Percentiles rank a stretch among this genome's conserved stretches.
Conservation (phyloP, 495 filamentous ascomycete genomes). For the Hypoxylon perforatum region DNA sequence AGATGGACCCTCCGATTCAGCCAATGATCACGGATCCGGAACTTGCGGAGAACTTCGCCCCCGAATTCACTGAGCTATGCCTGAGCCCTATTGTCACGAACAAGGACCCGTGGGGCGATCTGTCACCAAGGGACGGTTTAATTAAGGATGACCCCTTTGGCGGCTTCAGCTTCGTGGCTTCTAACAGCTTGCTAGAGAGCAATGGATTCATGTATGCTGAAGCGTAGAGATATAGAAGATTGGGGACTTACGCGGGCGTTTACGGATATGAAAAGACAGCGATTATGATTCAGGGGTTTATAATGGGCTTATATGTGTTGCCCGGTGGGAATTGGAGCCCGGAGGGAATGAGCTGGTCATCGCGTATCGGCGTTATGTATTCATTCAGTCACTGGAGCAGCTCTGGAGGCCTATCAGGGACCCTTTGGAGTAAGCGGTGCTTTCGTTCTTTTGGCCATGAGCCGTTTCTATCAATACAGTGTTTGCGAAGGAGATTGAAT, state of each 20-base stretch:
- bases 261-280: background rate
- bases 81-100: constrained; percentile 75
- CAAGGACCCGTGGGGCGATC: constrained; percentile 47
- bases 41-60: constrained; percentile 92
- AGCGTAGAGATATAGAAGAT: constrained; percentile 8
- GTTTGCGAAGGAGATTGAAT: background rate
- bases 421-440: background rate
- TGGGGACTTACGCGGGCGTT: background rate
- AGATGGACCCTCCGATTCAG: constrained; percentile 85
- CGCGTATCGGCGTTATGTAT: background rate
- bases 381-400: constrained; percentile 1
- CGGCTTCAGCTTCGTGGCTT: constrained; percentile 95
- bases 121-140: constrained; percentile 47
- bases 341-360: background rate
- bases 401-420: background rate
- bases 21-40: constrained; percentile 95
- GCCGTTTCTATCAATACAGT: background rate
- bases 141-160: constrained; percentile 83
- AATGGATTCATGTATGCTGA: constrained; percentile 45
- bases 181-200: constrained; percentile 82
- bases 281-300: background rate
- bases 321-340: background rate
- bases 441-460: background rate
- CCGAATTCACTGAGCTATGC: constrained; percentile 85
- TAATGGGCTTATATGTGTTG: background rate